These are phyloP conservation scores for Sporothrix protearum DNA, from an alignment of 2,329 filamentous ascomycete genomes.

Conservation along the genomic window DNA sequence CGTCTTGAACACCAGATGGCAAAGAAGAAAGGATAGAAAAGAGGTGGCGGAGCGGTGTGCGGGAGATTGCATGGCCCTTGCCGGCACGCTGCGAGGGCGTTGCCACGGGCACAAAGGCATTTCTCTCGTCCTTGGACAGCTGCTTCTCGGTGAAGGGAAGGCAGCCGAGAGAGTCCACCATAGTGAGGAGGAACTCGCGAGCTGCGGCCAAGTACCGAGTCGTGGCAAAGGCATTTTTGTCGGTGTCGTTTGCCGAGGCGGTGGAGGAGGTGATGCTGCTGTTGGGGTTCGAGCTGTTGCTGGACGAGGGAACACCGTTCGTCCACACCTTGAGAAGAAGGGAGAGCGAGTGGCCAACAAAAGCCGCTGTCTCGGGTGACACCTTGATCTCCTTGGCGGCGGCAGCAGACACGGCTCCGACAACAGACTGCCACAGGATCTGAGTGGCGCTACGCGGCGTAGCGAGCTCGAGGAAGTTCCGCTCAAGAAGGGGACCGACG, in stretches of 20 bases:
- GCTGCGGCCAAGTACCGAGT: constrained; percentile 54
- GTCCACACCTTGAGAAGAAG: constrained; percentile 69
- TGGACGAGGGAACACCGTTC: constrained; percentile 50
- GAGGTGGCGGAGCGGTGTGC: constrained; percentile 63
- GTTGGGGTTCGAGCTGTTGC: constrained; percentile 35
- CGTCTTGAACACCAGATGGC: constrained; percentile 47
- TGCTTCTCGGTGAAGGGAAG: constrained; percentile 63
- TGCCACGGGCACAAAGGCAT: constrained; percentile 56
- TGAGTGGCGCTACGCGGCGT: constrained; percentile 52
- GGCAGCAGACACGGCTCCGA: constrained; percentile 62
- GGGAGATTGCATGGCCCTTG: constrained; percentile 49
- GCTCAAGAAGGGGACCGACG: constrained; percentile 57
- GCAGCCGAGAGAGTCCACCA: constrained; percentile 52
- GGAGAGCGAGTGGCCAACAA: constrained; percentile 68
- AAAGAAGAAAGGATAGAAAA: constrained; percentile 57
- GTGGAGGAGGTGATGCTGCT: constrained; percentile 39
- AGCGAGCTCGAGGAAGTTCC: constrained; percentile 59
- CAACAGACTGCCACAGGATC: constrained; percentile 59
- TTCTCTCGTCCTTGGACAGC: constrained; percentile 48
- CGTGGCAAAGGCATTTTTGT: constrained; percentile 34
- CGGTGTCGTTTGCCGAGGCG: constrained; percentile 37
- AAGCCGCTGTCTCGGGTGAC: constrained; percentile 75
- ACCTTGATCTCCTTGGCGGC: constrained; percentile 86
- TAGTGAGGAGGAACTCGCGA: constrained; percentile 47
- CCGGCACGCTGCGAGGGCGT: constrained; percentile 63